Conservation (phyloP, 495 filamentous ascomycete genomes). For the Aspergillus indologenus region DNA sequence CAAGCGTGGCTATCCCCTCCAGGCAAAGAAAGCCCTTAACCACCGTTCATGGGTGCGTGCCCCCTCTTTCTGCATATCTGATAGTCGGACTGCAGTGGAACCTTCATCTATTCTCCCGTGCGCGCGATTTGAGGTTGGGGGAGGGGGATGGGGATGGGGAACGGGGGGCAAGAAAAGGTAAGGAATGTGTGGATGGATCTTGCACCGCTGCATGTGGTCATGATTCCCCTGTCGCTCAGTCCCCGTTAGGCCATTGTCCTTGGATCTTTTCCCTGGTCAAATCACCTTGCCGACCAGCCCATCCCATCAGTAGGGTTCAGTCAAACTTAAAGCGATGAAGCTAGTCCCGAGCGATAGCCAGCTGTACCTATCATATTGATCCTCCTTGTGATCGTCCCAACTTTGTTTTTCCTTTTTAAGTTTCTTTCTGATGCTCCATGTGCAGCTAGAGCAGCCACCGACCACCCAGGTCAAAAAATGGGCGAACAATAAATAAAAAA, state of each 20-base stretch:
- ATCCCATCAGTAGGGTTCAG: background rate
- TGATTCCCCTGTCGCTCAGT: conserved; percentile 7
- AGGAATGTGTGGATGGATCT: conserved; percentile 4
- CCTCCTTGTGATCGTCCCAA: conserved; percentile 6
- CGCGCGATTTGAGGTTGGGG: background rate
- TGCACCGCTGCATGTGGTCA: conserved; percentile 5
- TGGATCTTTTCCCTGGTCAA: background rate
- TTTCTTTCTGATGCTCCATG: background rate
- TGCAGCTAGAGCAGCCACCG: background rate
- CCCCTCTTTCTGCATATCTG: background rate
- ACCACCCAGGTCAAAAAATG: conserved; percentile 1
- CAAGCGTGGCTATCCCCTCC: too few relatives aligned
- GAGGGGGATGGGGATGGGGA: background rate
- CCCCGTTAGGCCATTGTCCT: background rate
- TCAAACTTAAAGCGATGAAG: conserved; percentile 10
- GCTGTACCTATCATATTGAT: conserved; percentile 17
- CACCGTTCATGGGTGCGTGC: background rate
- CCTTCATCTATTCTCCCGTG: background rate
- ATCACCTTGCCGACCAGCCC: background rate
- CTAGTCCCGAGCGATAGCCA: conserved; percentile 12
- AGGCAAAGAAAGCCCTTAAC: too few relatives aligned
- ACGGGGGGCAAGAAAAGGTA: background rate
- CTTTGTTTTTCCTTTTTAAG: background rate
- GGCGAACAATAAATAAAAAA: background rate
- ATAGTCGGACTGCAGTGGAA: background rate